Evolutionary conservation across 305 asterid species (phyloP).

Genomic region (Petunia hybrid): DNA sequence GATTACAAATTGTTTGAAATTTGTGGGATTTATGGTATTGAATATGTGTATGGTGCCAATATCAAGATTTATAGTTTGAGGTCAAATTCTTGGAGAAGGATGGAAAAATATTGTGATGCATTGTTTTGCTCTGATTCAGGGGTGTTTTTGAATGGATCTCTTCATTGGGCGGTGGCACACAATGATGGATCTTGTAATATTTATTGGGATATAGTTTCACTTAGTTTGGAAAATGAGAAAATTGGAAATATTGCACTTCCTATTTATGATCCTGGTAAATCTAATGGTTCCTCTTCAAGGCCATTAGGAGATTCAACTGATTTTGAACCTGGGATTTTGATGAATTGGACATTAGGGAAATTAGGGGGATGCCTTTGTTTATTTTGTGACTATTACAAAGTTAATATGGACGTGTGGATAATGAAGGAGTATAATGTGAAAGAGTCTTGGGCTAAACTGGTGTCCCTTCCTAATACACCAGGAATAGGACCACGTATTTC

Average conservation of each 20-base stretch:
- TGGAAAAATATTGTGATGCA: background rate
- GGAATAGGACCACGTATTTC: conserved; percentile 8
- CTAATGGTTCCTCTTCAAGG: background rate
- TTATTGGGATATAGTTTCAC: conserved; percentile 10
- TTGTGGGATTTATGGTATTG: background rate
- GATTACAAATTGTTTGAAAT: conserved; percentile 35
- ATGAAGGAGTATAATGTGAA: conserved; percentile 16
- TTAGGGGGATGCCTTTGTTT: conserved; percentile 3
- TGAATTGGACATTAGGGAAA: conserved; percentile 27
- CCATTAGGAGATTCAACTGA: conserved; percentile 4
- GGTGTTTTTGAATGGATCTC: conserved; percentile 29
- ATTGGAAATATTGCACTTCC: too few relatives aligned
- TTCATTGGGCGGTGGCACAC: conserved; percentile 35
- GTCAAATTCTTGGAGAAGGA: conserved; percentile 28
- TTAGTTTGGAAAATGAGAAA: too few relatives aligned
- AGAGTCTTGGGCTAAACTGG: conserved; percentile 6
- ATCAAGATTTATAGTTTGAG: conserved; percentile 27
- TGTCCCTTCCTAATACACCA: conserved; percentile 1
- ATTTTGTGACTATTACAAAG: conserved; percentile 30
- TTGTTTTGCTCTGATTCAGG: conserved; percentile 17
- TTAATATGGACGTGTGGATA: conserved; percentile 26
- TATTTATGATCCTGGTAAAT: background rate
- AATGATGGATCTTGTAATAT: background rate
- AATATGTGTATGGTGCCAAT: background rate
- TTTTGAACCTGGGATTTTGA: conserved; percentile 3